phyloP scores from a whole-genome alignment of 108 stramenopile genomes.

The Epipyxis sp. region DNA sequence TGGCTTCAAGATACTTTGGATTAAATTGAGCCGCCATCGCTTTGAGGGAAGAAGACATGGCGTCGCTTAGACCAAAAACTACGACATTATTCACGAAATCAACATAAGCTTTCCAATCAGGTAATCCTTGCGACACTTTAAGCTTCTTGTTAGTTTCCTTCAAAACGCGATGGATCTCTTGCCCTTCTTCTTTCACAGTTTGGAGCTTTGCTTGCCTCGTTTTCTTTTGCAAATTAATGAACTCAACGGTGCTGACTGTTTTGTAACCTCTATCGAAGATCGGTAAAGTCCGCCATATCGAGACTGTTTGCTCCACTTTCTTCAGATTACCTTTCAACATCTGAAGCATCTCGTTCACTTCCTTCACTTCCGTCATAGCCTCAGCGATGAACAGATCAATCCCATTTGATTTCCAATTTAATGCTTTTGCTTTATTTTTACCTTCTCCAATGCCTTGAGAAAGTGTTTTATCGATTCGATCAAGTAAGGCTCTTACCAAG shows the following conservation, averaged over 20 bases:
- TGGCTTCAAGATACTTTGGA: conserved; percentile 32
- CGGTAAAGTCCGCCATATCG: conserved; percentile 45
- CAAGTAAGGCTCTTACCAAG: conserved; percentile 35
- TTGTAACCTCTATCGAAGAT: conserved; percentile 50
- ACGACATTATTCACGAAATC: conserved; percentile 53
- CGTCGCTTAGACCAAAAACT: conserved; percentile 38
- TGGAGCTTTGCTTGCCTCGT: neutral
- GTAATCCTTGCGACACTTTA: conserved; percentile 52
- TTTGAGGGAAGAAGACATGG: conserved; percentile 30
- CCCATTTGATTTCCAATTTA: conserved; percentile 39
- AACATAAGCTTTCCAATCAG: conserved; percentile 57
- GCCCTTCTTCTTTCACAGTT: conserved; percentile 30
- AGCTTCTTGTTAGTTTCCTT: conserved; percentile 49
- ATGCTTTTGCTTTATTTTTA: conserved; percentile 33
- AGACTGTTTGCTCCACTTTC: conserved; percentile 41
- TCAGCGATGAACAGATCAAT: conserved; percentile 41
- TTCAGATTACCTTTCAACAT: conserved; percentile 55
- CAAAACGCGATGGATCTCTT: conserved; percentile 45
- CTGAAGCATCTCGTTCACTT: conserved; percentile 41
- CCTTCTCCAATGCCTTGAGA: conserved; percentile 45
- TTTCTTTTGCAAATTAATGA: conserved; percentile 48
- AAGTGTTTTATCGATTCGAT: conserved; percentile 39
- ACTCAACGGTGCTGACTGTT: conserved; percentile 43
- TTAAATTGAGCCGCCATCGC: conserved; percentile 39
- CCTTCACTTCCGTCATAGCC: conserved; percentile 44